Evolutionary conservation across 345 rosid genomes (phyloP), one percentile per base, ranked within the genome.

Genomic region (Euphorbia peplus): DNA sequence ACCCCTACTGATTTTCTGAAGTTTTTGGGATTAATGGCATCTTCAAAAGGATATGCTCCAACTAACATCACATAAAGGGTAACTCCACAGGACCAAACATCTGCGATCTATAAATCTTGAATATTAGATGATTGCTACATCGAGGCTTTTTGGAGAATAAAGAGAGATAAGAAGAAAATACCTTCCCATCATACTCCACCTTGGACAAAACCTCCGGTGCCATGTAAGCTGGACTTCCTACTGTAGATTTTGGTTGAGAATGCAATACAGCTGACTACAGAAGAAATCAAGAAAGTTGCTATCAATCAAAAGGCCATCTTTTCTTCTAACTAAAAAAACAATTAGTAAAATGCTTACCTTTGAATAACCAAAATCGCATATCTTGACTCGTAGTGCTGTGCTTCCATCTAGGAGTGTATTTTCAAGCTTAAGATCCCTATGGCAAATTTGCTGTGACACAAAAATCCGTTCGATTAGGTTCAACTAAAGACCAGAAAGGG

Each of bases 201-300:
- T 79, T 85, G 0, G 88, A 76, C 41, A 92, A 72, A 52, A 92
- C 90, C 79, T 92, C 95, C 0, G 98, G 98, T 1, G 98, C 98
- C 30, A 92, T 87, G 53, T 88, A 90, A 53, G 98, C 98, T 3
- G 97, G 98, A 3, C 93, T 92, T 72, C 98, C 98, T 18, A 90
- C 98, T 0, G 97, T 87, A 10, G 98, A 92, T 78, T 92, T 92
- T 52, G 98, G 98, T 55, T 92, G 98, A 48, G 98, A 92, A 71
- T 92, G 96, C 71, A 90, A 81, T 60, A 88, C 91, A 15, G 90
- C 79, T 52, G 98, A 92, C 97, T 88, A 66, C 56, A 48, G 30
- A 58, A 56, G 67, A 56, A 28, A 35, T 24, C 39, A 51, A 6
- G 50, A 61, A 8, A 50, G 55, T 66, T n/a, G 69, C 66, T 9